These are phyloP conservation scores for Debaryomyces tyrocola DNA, from an alignment of 805 yeast genomes.

Conservation along the genomic window DNA sequence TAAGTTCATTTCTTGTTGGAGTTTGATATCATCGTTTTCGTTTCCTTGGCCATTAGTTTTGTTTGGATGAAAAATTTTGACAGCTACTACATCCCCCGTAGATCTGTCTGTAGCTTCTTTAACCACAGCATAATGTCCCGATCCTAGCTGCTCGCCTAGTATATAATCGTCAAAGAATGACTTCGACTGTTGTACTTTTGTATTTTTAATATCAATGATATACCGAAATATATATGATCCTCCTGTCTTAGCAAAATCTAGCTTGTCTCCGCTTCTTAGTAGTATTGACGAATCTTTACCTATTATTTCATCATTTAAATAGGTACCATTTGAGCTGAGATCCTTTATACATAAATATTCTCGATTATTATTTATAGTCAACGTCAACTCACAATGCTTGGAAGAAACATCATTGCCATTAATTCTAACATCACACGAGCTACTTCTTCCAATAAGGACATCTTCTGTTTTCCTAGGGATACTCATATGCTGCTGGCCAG, in stretches of 20 bases:
- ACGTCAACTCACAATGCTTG: conserved; percentile 55
- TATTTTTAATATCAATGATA: conserved; percentile 20
- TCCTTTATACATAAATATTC: conserved; percentile 53
- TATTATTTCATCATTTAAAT: conserved; percentile 55
- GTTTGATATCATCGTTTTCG: conserved; percentile 34
- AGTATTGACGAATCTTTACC: conserved; percentile 50
- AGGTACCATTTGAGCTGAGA: conserved; percentile 65
- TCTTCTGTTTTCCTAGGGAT: conserved; percentile 21
- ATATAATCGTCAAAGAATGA: conserved; percentile 60
- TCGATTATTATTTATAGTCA: conserved; percentile 33
- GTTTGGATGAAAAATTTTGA: conserved; percentile 68
- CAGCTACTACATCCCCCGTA: conserved; percentile 66
- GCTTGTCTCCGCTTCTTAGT: conserved; percentile 62
- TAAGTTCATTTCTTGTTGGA: conserved; percentile 68
- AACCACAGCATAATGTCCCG: conserved; percentile 83
- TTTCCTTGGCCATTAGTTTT: conserved; percentile 21
- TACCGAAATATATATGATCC: conserved; percentile 53
- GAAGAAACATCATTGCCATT: conserved; percentile 65
- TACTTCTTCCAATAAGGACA: conserved; percentile 52
- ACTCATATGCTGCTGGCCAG: conserved; percentile 15
- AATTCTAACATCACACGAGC: conserved; percentile 56
- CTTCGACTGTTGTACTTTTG: conserved; percentile 14
- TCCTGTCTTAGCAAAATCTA: conserved; percentile 55
- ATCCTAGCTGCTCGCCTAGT: conserved; percentile 61
- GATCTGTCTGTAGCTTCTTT: conserved; percentile 61